Percentiles rank a stretch among this genome's conserved stretches.
phyloP scores from a whole-genome alignment of 83 land plant genomes.

The Isoetes engelmannii region DNA sequence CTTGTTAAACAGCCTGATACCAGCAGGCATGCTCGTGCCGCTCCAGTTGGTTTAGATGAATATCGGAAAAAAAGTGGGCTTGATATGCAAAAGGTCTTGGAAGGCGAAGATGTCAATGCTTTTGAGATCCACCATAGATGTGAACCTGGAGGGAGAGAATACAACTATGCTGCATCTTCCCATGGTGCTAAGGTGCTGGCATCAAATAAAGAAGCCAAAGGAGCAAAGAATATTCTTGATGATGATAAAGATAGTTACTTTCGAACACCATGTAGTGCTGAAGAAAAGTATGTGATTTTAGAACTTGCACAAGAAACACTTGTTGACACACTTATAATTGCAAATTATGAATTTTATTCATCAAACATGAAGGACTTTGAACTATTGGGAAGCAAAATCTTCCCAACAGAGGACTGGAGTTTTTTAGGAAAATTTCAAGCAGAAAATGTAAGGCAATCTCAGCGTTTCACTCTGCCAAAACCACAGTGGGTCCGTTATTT shows the following conservation, averaged over 20 bases:
- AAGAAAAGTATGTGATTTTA: slow-evolving; percentile 57
- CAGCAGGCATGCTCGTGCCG: slow-evolving; percentile 13
- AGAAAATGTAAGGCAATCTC: slow-evolving; percentile 62
- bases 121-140: slow-evolving; percentile 10
- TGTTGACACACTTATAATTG: slow-evolving; percentile 62
- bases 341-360: slow-evolving; percentile 80
- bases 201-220: slow-evolving; percentile 84
- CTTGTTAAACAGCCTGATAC: slow-evolving; percentile 1
- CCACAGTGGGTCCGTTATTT: slow-evolving; percentile 85
- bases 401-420: slow-evolving; percentile 71
- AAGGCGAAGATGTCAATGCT: not conserved
- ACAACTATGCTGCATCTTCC: slow-evolving; percentile 76
- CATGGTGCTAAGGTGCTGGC: slow-evolving; percentile 86
- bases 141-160: slow-evolving; percentile 47
- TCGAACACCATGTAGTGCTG: slow-evolving; percentile 81
- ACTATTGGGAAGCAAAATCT: slow-evolving; percentile 55
- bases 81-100: slow-evolving; percentile 14
- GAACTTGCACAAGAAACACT: slow-evolving; percentile 86
- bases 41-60: slow-evolving; percentile 17
- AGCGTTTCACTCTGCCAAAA: slow-evolving; percentile 55
- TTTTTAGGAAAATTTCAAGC: slow-evolving; percentile 65
- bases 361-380: slow-evolving; percentile 79
- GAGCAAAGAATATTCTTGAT: slow-evolving; percentile 62
- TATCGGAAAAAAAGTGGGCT: slow-evolving; percentile 15
- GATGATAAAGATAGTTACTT: slow-evolving; percentile 79